Percentiles rank a stretch among this genome's conserved stretches.
Conservation (phyloP, 192 early-diverging fungal species). For the Obelidium mucronatum region DNA sequence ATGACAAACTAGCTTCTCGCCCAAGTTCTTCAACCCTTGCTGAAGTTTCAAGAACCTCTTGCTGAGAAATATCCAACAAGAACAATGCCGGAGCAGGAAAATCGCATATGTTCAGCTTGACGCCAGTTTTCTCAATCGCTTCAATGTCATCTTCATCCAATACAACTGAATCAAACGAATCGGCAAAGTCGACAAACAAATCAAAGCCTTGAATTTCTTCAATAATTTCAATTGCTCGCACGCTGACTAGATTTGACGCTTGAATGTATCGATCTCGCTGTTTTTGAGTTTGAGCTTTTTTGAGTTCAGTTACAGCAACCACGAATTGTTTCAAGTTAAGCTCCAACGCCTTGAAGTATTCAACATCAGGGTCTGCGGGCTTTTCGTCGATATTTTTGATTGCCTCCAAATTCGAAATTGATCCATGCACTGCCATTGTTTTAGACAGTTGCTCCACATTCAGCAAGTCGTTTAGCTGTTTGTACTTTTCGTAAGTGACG, state of each 20-base stretch:
- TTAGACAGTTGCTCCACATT: constrained; percentile 55
- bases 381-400: constrained; percentile 22
- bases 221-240: constrained; percentile 47
- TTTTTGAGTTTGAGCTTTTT: constrained; percentile 43
- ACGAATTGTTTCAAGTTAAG: constrained; percentile 47
- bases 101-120: constrained; percentile 11
- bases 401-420: neutral
- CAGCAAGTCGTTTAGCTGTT: constrained; percentile 51
- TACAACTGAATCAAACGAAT: constrained; percentile 37
- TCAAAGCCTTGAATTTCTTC: constrained; percentile 52
- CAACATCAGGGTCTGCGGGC: constrained; percentile 9
- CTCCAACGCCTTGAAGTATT: constrained; percentile 52
- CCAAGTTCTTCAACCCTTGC: constrained; percentile 46
- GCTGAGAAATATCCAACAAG: constrained; percentile 35
- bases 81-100: constrained; percentile 44
- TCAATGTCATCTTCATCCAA: constrained; percentile 45
- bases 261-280: constrained; percentile 49
- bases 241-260: constrained; percentile 42
- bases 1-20: constrained; percentile 48
- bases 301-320: constrained; percentile 51
- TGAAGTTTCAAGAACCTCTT: constrained; percentile 46
- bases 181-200: constrained; percentile 50
- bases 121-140: constrained; percentile 33
- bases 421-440: neutral
- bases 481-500: constrained; percentile 54